Evolutionary conservation across 805 yeast species (phyloP).

Genomic region (Groenewaldozyma salmanticensis): DNA sequence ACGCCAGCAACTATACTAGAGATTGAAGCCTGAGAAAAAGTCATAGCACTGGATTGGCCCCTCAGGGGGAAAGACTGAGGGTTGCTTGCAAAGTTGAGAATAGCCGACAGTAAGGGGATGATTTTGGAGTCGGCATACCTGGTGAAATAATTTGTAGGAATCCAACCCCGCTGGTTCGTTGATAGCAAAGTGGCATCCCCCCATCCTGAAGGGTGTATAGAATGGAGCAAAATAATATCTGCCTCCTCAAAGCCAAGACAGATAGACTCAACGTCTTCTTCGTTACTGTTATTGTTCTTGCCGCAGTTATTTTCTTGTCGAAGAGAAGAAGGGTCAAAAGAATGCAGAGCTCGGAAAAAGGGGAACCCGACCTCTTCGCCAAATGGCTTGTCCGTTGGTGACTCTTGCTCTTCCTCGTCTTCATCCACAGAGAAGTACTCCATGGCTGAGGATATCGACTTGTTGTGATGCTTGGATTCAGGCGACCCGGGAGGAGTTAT

Average conservation of each 20-base stretch:
- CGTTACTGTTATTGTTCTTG: slow-evolving; percentile 15
- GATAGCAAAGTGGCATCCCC: slow-evolving; percentile 32
- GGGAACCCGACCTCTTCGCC: slow-evolving; percentile 21
- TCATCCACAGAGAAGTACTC: background rate
- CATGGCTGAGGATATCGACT: background rate
- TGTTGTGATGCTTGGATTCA: background rate
- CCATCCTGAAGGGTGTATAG: slow-evolving; percentile 35
- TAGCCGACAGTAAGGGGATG: slow-evolving; percentile 29
- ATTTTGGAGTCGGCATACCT: slow-evolving; percentile 28
- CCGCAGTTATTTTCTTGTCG: slow-evolving; percentile 13
- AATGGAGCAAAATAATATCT: slow-evolving; percentile 30
- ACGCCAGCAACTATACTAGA: slow-evolving; percentile 31
- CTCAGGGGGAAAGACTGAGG: slow-evolving; percentile 21
- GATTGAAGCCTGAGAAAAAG: slow-evolving; percentile 29
- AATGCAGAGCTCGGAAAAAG: slow-evolving; percentile 26
- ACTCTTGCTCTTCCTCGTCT: background rate
- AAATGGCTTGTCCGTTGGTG: background rate
- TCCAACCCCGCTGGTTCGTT: slow-evolving; percentile 33
- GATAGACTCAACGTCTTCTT: slow-evolving; percentile 24
- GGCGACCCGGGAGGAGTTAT: background rate
- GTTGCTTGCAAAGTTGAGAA: slow-evolving; percentile 25
- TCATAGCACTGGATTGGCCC: slow-evolving; percentile 12
- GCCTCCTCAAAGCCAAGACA: slow-evolving; percentile 28
- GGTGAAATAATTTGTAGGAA: slow-evolving; percentile 33
- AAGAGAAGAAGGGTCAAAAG: slow-evolving; percentile 24